Conservation (phyloP, 139 green algal genomes). For the Desmodesmus armatus region DNA sequence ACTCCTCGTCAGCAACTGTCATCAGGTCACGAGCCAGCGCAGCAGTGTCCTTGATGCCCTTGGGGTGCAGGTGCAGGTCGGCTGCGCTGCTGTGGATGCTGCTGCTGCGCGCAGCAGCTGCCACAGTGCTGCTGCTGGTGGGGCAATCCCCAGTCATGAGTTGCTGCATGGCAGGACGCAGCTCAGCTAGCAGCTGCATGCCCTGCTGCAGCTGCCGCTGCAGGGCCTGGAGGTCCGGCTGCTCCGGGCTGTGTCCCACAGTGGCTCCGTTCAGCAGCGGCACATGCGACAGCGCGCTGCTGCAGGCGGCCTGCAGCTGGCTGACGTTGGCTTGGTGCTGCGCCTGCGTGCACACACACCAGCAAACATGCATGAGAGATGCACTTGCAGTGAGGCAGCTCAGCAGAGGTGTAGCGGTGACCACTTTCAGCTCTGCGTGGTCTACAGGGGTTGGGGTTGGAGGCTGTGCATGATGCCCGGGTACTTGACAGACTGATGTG, state of each 20-base stretch:
- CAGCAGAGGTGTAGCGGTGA: neutral
- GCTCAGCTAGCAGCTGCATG: constrained; percentile 9
- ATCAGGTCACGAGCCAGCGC: constrained; percentile 28
- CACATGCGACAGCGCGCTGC: constrained; percentile 31
- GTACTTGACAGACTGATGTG: neutral
- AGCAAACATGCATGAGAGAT: neutral
- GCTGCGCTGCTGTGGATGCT: neutral
- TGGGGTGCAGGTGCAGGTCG: too few species aligned
- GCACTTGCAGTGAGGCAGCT: neutral
- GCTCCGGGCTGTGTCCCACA: constrained; percentile 13
- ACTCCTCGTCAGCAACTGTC: constrained; percentile 19
- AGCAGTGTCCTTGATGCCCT: constrained; percentile 26
- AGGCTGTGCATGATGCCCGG: neutral
- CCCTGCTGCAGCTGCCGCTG: constrained; percentile 22
- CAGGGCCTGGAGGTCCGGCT: constrained; percentile 29
- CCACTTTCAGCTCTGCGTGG: too few species aligned
- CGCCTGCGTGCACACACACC: neutral
- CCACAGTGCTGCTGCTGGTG: neutral
- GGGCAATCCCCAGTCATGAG: constrained; percentile 8
- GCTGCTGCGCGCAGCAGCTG: neutral
- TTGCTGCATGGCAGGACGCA: constrained; percentile 27
- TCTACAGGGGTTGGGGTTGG: neutral
- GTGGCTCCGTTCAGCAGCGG: constrained; percentile 36
- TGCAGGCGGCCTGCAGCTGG: constrained; percentile 35
- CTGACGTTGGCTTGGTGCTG: constrained; percentile 46